These are phyloP conservation scores for Diaporthe ampelina DNA, from an alignment of 2,329 filamentous ascomycete species.

Conservation along the genomic window DNA sequence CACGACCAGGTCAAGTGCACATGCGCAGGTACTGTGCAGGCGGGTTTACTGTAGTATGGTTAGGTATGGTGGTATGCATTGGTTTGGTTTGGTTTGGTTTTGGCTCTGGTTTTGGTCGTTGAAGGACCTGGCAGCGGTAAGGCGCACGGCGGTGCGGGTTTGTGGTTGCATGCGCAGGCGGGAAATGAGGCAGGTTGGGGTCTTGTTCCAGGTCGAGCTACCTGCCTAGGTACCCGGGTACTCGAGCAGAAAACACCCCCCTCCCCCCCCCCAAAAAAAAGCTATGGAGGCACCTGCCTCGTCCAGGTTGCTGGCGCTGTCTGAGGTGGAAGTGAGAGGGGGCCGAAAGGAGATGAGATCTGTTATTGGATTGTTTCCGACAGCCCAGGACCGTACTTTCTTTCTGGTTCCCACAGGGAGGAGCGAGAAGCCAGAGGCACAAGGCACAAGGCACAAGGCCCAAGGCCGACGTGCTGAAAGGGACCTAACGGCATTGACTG, in stretches of 20 bases:
- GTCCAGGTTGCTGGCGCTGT: neutral
- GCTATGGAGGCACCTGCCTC: slow-evolving; percentile 9
- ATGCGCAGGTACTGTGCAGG: neutral
- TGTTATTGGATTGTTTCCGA: slow-evolving; percentile 5
- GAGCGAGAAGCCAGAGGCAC: neutral
- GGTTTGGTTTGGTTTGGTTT: slow-evolving; percentile 10
- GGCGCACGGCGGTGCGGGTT: slow-evolving; percentile 16
- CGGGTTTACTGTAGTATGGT: neutral
- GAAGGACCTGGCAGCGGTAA: slow-evolving; percentile 18
- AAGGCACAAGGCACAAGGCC: slow-evolving; percentile 7
- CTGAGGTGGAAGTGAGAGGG: slow-evolving; percentile 12
- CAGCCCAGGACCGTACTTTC: neutral
- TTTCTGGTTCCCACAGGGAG: neutral
- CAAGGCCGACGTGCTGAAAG: slow-evolving; percentile 13
- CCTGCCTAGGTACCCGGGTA: slow-evolving; percentile 20
- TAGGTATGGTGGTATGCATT: neutral
- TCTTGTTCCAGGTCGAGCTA: slow-evolving; percentile 35
- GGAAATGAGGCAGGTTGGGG: slow-evolving; percentile 36
- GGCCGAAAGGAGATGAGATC: slow-evolving; percentile 13
- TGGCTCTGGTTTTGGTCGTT: slow-evolving; percentile 3
- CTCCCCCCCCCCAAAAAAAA: neutral
- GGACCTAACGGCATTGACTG: neutral
- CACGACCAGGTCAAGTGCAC: neutral
- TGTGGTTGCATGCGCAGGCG: slow-evolving; percentile 4
- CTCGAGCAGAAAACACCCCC: slow-evolving; percentile 9